Percentiles rank a stretch among this genome's conserved stretches.
Evolutionary conservation across 2,329 filamentous ascomycete genomes (phyloP).

Genomic region (Penicillium sp.): DNA sequence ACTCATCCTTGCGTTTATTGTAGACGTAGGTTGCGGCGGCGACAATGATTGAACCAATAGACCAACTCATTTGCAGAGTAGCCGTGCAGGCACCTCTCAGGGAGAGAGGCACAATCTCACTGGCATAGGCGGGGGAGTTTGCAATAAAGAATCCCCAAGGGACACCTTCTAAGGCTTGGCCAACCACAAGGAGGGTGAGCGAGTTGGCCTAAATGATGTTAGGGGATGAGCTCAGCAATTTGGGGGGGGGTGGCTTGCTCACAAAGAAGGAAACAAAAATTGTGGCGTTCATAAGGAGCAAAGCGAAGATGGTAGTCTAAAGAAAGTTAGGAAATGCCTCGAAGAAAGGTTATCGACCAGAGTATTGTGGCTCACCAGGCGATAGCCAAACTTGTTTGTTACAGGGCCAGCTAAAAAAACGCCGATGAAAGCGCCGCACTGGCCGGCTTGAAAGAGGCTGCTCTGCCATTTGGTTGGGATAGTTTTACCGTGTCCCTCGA

Average conservation of each 20-base stretch:
- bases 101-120: slow-evolving; percentile 29
- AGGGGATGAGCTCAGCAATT: neutral
- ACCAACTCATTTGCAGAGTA: slow-evolving; percentile 33
- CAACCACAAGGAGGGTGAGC: slow-evolving; percentile 42
- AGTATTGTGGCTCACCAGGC: slow-evolving; percentile 39
- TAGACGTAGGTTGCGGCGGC: slow-evolving; percentile 26
- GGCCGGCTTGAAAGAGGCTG: slow-evolving; percentile 57
- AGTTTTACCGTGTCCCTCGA: slow-evolving; percentile 14
- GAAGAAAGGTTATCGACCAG: no score
- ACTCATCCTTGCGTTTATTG: slow-evolving; percentile 22
- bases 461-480: slow-evolving; percentile 54
- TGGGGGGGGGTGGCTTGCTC: slow-evolving; percentile 10
- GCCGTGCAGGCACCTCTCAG: slow-evolving; percentile 30
- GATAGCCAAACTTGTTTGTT: slow-evolving; percentile 60
- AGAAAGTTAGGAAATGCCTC: no score
- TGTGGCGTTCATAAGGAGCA: slow-evolving; percentile 59
- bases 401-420: slow-evolving; percentile 62
- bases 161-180: slow-evolving; percentile 33
- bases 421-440: slow-evolving; percentile 60
- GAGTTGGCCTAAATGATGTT: slow-evolving; percentile 36
- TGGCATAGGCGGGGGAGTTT: slow-evolving; percentile 32
- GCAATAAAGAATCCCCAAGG: slow-evolving; percentile 36
- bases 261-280: slow-evolving; percentile 63
- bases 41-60: slow-evolving; percentile 32
- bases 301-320: slow-evolving; percentile 51